Evolutionary conservation across 345 rosid species (phyloP), one percentile per base, ranked within the genome.

Genomic region (Brassica cretica): DNA sequence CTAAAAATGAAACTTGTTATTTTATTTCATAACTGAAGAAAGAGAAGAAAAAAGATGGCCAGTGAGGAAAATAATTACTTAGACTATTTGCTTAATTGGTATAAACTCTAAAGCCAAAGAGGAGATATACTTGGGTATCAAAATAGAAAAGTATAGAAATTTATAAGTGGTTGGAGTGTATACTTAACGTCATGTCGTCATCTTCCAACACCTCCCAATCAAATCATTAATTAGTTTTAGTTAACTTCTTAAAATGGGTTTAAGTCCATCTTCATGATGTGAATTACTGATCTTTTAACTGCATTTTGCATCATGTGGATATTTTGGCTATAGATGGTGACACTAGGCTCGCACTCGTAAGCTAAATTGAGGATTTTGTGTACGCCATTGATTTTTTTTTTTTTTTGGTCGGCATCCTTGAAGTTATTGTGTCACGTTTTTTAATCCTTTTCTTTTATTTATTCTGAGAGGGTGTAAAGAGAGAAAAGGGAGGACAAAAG

Each of bases 71-170:
- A 10, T 15, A 77, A 15, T 56, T 25, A 70, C 19, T 66, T 53
- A 30, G 6, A 61, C 59, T 58, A 72, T 5, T 66, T 30, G 10
- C 14, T 72, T 60, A 25, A 60, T 12, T 59, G 70, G 18, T 49
- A 4, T 49, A 14, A 14, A 49, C 55, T 67, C 41, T 27, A 49
- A 51, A 53, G 73, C 59, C 68, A 62, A 12, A 33, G 46, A 68
- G 78, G 70, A 79, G 70, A 79, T 63, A 74, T 74, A 62, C 82
- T 62, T 35, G 59, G 66, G 74, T 29, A 74, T 73, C 71, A 49
- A 49, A n/a, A 49, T 5, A 49, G 56, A 49, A 49, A 49, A n/a
- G 12, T 46, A 46, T 11, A 46, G 7, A 72, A 63, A 30, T 63
- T 66, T 65, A 21, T 19, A 60, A 62, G 66, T 79, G 19, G 71